Base-by-base conservation (phyloP, 2,329 filamentous ascomycete genomes). In the Botrytis tulipae region DNA sequence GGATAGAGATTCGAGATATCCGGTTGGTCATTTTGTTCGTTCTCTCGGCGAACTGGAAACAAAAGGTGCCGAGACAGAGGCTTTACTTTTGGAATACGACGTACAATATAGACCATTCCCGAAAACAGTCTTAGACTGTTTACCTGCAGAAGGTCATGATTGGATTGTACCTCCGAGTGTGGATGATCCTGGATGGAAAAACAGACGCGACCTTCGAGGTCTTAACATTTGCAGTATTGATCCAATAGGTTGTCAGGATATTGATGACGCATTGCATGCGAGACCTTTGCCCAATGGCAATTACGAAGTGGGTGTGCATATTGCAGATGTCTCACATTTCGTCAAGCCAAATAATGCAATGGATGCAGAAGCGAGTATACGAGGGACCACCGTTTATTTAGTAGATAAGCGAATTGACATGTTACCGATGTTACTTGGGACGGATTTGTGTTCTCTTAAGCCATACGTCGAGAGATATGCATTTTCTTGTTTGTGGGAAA, bases 371-470 rank as follows among this genome's bases (percentile, higher is more conserved):
- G 96, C 96, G 4, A 96, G 94, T 80, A 90, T 97, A 80, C 92
- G 96, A 79, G 96, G 96, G 75, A 98, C 96, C 7, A 98, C 95
- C 0, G 96, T 99, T 42, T 99, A 99, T 82, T 86, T 99, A 25
- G 96, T 99, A 4, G 96, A 99, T 83, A 99, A 99, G 86, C 94
- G 96, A 79, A 99, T 99, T 79, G 97, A 99, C 85, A 99, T 99
- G 97, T 87, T 99, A 82, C 97, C 97, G 1, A 95, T 94, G 87
- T 90, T 99, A 46, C 90, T 99, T 20, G 96, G 96, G 73, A 99
- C 96, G 0, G 95, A 99, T 80, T 86, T 99, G 1, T 99, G 96
- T 84, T 99, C 96, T 0, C 86, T 99, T 32, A 98, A 98, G 82
- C 96, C 96, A 0, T 96, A 98, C 79, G 94, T 99, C n/a, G 96